Conservation (phyloP, 129 eudicot genomes). For the Chrysanthemum seticuspe region DNA sequence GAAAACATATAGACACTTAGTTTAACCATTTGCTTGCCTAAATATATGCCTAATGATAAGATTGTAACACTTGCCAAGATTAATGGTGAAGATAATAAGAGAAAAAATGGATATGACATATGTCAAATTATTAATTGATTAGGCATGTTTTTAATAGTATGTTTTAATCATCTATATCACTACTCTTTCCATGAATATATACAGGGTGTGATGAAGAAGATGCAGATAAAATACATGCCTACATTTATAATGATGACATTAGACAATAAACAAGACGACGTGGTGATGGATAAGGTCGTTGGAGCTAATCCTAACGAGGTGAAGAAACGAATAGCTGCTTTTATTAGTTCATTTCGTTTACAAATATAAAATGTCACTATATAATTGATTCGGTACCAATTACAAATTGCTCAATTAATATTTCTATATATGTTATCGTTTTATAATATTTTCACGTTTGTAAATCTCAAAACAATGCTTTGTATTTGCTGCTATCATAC, state of each 20-base stretch:
- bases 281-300: conserved; percentile 47
- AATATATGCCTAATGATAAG: too few relatives aligned
- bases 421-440: neutral
- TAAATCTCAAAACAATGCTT: neutral
- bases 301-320: conserved; percentile 66
- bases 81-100: too few relatives aligned
- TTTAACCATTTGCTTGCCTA: too few relatives aligned
- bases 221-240: conserved; percentile 71
- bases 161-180: too few relatives aligned
- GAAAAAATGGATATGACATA: too few relatives aligned
- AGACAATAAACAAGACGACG: conserved; percentile 24
- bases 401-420: too few relatives aligned
- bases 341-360: neutral
- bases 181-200: neutral
- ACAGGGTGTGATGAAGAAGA: conserved; percentile 51
- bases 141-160: too few relatives aligned
- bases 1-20: too few relatives aligned
- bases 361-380: neutral
- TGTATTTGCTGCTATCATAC: too few relatives aligned
- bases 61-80: too few relatives aligned
- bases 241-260: conserved; percentile 50
- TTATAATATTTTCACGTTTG: conserved; percentile 7
- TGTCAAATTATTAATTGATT: too few relatives aligned
- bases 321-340: conserved; percentile 47
- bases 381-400: too few relatives aligned